phyloP scores from a whole-genome alignment of 108 stramenopile genomes.

The Nitzschia sp. region DNA sequence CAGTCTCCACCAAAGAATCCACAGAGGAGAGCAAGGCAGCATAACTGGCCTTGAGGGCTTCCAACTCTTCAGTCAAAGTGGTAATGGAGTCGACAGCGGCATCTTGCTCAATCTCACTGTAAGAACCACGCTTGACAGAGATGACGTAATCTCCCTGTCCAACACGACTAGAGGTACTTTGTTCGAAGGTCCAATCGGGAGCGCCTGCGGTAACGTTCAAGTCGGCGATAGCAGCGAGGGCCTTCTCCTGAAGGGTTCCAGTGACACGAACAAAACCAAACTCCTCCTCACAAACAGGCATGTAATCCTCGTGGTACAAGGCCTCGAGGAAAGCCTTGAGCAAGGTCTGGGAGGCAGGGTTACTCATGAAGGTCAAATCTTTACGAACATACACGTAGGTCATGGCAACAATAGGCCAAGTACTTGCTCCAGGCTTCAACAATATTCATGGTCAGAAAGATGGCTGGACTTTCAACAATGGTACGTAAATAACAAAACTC shows the following conservation, averaged over 20 bases:
- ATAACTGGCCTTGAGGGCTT: slow-evolving; percentile 1
- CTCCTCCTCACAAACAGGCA: slow-evolving; percentile 35
- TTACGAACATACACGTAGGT: slow-evolving; percentile 79
- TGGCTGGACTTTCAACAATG: neutral
- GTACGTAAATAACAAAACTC: neutral
- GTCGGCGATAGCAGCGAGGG: slow-evolving; percentile 33
- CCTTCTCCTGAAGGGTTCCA: slow-evolving; percentile 28
- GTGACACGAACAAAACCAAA: slow-evolving; percentile 50
- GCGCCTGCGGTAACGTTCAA: slow-evolving; percentile 20
- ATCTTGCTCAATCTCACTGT: slow-evolving; percentile 34
- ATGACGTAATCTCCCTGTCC: slow-evolving; percentile 47
- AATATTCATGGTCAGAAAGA: neutral
- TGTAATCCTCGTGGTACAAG: slow-evolving; percentile 44
- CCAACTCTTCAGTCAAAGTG: slow-evolving; percentile 1
- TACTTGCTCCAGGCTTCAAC: slow-evolving; percentile 33
- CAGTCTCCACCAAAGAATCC: neutral
- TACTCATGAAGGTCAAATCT: slow-evolving; percentile 48
- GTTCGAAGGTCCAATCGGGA: slow-evolving; percentile 39
- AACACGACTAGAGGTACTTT: slow-evolving; percentile 9
- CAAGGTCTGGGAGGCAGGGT: slow-evolving; percentile 40
- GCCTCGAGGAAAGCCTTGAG: slow-evolving; percentile 53
- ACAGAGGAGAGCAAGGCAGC: neutral
- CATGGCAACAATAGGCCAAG: slow-evolving; percentile 85
- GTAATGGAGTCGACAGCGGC: slow-evolving; percentile 2
- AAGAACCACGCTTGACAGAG: slow-evolving; percentile 39